These are phyloP conservation scores for Aspergillus sp. DNA, from an alignment of 2,329 filamentous ascomycete species.

Conservation along the genomic window DNA sequence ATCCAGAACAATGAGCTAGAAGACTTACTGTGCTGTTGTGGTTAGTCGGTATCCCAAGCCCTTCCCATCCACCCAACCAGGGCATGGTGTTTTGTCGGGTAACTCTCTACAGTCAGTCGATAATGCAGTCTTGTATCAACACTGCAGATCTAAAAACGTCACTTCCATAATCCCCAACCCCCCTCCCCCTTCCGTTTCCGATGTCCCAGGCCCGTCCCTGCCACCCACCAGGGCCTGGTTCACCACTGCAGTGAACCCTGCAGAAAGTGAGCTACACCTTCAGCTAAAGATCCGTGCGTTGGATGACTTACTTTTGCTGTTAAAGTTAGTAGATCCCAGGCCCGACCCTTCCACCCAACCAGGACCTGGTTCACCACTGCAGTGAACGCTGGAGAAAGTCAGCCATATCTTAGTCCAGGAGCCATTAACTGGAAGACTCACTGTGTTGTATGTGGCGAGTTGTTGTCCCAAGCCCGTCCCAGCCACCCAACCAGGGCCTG, in stretches of 20 bases:
- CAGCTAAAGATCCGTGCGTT: too few species aligned
- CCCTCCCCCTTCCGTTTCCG: background rate
- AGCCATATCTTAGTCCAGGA: too few species aligned
- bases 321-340: background rate
- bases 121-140: background rate
- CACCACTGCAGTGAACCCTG: background rate
- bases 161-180: background rate
- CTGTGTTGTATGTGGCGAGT: background rate
- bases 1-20: too few species aligned
- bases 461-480: constrained; percentile 17
- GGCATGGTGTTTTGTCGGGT: background rate
- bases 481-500: constrained; percentile 7
- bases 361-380: background rate
- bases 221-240: constrained; percentile 7
- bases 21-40: too few species aligned
- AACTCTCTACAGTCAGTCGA: too few species aligned
- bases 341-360: constrained; percentile 17
- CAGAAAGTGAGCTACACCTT: too few species aligned
- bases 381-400: background rate
- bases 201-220: background rate
- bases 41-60: background rate
- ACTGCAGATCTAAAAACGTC: background rate
- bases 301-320: background rate
- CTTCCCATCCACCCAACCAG: constrained; percentile 7
- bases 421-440: too few species aligned